A percentile compares a stretch with the other conserved stretches of the same genome.
Evolutionary conservation across 2,329 filamentous ascomycete genomes (phyloP).

Genomic region (Talaromyces verruculosus): DNA sequence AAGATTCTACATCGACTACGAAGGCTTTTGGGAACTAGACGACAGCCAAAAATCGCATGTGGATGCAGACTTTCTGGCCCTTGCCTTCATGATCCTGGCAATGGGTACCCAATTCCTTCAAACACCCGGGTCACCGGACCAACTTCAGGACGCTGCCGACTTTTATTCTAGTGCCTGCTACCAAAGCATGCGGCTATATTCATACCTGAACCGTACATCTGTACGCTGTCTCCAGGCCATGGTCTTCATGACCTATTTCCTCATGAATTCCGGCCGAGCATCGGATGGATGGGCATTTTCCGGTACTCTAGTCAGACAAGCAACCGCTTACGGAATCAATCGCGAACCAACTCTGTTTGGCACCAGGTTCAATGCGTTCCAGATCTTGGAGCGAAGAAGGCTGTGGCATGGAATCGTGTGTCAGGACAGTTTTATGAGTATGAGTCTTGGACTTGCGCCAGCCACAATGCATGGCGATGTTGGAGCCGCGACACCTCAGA

Average conservation of each 20-base stretch:
- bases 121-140: background rate
- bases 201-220: constrained; percentile 21
- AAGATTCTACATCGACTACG: constrained; percentile 20
- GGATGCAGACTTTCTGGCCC: constrained; percentile 20
- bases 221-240: constrained; percentile 21
- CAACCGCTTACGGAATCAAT: constrained; percentile 19
- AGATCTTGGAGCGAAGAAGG: constrained; percentile 17
- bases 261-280: constrained; percentile 21
- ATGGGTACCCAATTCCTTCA: constrained; percentile 23
- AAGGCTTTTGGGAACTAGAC: constrained; percentile 21
- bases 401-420: constrained; percentile 21
- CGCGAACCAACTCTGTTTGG: constrained; percentile 21
- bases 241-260: constrained; percentile 22
- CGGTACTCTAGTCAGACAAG: constrained; percentile 20
- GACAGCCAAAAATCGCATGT: constrained; percentile 10
- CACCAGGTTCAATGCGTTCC: constrained; percentile 14
- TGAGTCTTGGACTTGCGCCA: constrained; percentile 20
- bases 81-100: constrained; percentile 22
- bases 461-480: constrained; percentile 18
- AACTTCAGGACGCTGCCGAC: constrained; percentile 14
- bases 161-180: constrained; percentile 23
- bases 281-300: constrained; percentile 23
- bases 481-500: constrained; percentile 16
- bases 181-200: constrained; percentile 21
- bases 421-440: constrained; percentile 23